Evolutionary conservation across 306 rosid genomes (phyloP).

Genomic region (Morella rubra): DNA sequence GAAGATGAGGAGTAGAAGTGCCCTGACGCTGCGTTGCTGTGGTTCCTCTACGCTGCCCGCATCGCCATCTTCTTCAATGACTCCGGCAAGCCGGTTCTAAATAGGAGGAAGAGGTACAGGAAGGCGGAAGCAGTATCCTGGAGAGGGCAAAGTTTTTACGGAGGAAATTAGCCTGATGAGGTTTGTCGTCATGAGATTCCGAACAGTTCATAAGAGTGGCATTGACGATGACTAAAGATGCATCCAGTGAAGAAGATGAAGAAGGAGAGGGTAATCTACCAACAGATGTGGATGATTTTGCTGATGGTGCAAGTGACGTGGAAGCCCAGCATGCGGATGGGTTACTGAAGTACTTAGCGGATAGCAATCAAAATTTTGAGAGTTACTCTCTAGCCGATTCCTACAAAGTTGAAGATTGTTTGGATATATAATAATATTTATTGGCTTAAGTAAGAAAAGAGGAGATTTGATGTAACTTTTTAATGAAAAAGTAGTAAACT

Average conservation of each 20-base stretch:
- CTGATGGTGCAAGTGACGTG: conserved; percentile 37
- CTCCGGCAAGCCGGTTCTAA: conserved; percentile 29
- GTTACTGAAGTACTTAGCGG: conserved; percentile 62
- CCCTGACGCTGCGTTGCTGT: conserved; percentile 31
- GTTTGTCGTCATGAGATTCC: conserved; percentile 91
- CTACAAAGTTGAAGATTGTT: too few species aligned
- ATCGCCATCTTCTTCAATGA: conserved; percentile 16
- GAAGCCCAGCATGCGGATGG: conserved; percentile 68
- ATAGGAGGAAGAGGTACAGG: conserved; percentile 54
- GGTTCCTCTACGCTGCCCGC: conserved; percentile 21
- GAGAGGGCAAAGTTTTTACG: conserved; percentile 75
- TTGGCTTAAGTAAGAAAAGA: too few species aligned
- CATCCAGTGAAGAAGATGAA: conserved; percentile 17
- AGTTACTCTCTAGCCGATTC: too few species aligned
- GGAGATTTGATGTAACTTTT: too few species aligned
- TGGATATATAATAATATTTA: too few species aligned
- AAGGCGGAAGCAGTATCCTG: conserved; percentile 74
- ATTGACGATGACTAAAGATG: conserved; percentile 7
- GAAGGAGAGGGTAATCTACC: background rate
- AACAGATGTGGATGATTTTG: conserved; percentile 6
- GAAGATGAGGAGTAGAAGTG: conserved; percentile 2
- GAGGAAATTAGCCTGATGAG: conserved; percentile 98
- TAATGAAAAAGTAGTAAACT: too few species aligned
- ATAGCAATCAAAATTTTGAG: conserved; percentile 31
- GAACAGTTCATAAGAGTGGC: conserved; percentile 22